phyloP scores from a whole-genome alignment of 108 stramenopile genomes.

The Ochromonas danica region DNA sequence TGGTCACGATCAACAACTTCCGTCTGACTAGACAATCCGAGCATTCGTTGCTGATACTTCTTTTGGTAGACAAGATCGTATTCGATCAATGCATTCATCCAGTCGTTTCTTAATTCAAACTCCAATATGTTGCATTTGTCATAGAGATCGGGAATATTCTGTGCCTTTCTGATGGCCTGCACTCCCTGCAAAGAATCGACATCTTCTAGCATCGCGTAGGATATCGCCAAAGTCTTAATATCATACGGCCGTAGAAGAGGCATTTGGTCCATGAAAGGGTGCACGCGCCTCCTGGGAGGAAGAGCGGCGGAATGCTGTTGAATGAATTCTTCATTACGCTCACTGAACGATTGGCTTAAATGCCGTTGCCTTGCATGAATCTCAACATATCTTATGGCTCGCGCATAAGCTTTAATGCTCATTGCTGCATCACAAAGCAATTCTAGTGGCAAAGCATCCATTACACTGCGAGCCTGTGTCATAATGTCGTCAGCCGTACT shows the following conservation, averaged over 20 bases:
- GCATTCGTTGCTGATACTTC: too few species aligned
- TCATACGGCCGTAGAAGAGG: background rate
- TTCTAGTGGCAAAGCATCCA: background rate
- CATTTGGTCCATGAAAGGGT: too few species aligned
- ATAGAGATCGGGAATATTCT: too few species aligned
- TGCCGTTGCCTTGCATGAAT: background rate
- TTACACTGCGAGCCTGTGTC: background rate
- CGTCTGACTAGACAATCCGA: too few species aligned
- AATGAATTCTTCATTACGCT: too few species aligned
- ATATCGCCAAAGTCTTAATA: background rate
- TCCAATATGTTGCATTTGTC: conserved; percentile 8
- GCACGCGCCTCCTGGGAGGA: too few species aligned
- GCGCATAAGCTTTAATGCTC: background rate
- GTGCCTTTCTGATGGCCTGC: background rate
- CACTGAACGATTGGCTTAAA: too few species aligned
- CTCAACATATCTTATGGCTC: conserved; percentile 25
- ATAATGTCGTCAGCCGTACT: background rate
- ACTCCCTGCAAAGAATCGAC: conserved; percentile 27
- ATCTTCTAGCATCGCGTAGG: conserved; percentile 12
- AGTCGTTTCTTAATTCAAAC: conserved; percentile 18
- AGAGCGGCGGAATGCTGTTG: too few species aligned
- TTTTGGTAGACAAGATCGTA: too few species aligned
- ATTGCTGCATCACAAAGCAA: conserved; percentile 12
- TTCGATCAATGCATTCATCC: conserved; percentile 13
- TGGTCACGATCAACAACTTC: too few species aligned